Evolutionary conservation across 106 monocot species (phyloP), one percentile per base, ranked within the genome.

Genomic region (Amphibolis antarctica): DNA sequence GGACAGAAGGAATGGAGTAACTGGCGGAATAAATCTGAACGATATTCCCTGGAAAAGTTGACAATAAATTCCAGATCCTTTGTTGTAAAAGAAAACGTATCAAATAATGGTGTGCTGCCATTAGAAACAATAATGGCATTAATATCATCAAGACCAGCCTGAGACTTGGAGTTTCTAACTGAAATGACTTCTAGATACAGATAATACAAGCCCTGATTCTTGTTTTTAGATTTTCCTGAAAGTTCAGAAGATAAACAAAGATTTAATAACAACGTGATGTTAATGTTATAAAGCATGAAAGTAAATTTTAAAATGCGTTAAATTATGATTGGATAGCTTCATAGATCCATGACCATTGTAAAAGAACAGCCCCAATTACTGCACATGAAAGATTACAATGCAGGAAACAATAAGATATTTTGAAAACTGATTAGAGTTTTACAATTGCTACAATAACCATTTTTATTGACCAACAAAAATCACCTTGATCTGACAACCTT

Each of bases 111-210:
- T 6, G 59, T 70, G 26, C 74, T 59, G 63, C 61, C 62, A n/a
- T 25, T 69, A 23, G 81, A 77, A 78, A 77, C 68, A 52, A 51
- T 68, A 44, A 28, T 30, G 14, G 46, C 62, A 27, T 78, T 66
- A 45, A 46, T 43, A 71, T 85, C 75, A 48, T 82, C 80, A 77
- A 74, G 75, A 70, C 46, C 63, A 76, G 76, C 58, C 67, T 85
- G 90, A 53, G 90, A 80, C 53, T 90, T 98, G 19, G 84, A 82
- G 58, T 90, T 90, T 70, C 73, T 82, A 47, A 98, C 76, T 17
- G 96, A 87, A 85, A 98, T 72, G 60, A 87, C 98, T 78, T 98
- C 98, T 54, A 98, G 74, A 66, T 91, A 98, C 62, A 98, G 52
- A 71, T 98, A 98, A 56, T 91, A 98, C 61, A 98, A 59, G 13